Percentiles rank a stretch among this genome's conserved stretches.
These are phyloP conservation scores for Arctium minus DNA, from an alignment of 129 eudicot species.

Conservation along the genomic window DNA sequence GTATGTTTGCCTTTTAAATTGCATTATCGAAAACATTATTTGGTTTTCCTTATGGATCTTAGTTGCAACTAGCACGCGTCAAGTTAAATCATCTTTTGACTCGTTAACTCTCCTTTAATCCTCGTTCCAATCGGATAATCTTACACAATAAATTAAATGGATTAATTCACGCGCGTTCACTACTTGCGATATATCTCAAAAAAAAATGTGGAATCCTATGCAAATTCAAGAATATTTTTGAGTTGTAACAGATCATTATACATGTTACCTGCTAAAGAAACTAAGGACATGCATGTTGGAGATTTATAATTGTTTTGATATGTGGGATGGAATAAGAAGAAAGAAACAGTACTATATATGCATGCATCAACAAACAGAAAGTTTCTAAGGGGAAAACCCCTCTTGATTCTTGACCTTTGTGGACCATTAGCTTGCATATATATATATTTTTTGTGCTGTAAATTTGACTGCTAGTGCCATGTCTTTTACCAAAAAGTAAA, in stretches of 20 bases:
- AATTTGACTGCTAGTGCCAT: constrained; percentile 31
- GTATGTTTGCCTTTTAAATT: constrained; percentile 28
- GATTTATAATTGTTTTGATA: constrained; percentile 30
- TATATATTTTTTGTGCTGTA: constrained; percentile 16
- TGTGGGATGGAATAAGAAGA: constrained; percentile 20
- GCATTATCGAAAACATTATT: constrained; percentile 12
- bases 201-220: constrained; percentile 20
- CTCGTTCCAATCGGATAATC: not conserved
- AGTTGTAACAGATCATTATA: not conserved
- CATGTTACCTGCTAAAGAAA: constrained; percentile 26
- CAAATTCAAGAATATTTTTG: not conserved
- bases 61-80: constrained; percentile 3
- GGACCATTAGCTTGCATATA: not conserved
- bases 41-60: constrained; percentile 16
- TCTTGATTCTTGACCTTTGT: constrained; percentile 15
- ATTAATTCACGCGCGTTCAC: no score
- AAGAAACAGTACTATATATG: not conserved
- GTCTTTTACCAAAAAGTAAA: constrained; percentile 12
- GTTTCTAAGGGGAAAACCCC: not conserved
- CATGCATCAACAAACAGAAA: constrained; percentile 28
- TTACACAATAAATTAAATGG: not conserved
- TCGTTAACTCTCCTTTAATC: not conserved
- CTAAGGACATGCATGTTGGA: constrained; percentile 25
- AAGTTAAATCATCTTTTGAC: constrained; percentile 8
- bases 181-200: not conserved